A percentile compares a stretch with the other conserved stretches of the same genome.
These are phyloP conservation scores for Boletus albobrunnescens DNA, from an alignment of 1,284 basidiomycete species.

Conservation along the genomic window DNA sequence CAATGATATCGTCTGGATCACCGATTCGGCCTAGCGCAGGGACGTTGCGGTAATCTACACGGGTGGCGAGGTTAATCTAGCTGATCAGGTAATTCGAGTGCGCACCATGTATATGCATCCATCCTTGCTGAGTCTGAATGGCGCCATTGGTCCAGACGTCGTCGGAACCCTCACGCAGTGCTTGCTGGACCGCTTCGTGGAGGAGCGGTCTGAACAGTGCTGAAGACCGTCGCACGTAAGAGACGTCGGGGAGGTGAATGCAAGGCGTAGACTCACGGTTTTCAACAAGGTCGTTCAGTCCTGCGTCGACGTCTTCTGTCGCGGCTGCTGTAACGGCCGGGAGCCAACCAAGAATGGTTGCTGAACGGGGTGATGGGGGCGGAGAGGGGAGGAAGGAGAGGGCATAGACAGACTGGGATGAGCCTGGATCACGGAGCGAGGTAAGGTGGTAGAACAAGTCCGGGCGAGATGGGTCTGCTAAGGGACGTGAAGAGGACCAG, in stretches of 20 bases:
- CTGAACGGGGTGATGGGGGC: conserved; percentile 44
- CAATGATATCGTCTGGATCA: conserved; percentile 77
- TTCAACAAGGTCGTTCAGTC: conserved; percentile 64
- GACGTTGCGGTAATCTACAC: conserved; percentile 62
- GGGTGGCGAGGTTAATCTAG: neutral
- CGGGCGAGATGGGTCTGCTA: conserved; percentile 51
- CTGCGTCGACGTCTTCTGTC: conserved; percentile 38
- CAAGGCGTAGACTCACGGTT: conserved; percentile 48
- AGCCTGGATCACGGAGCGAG: conserved; percentile 43
- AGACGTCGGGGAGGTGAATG: neutral
- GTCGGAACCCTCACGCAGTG: conserved; percentile 54
- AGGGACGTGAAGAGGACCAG: conserved; percentile 18
- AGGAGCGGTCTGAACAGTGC: conserved; percentile 56
- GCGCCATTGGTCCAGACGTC: conserved; percentile 64
- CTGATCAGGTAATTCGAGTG: neutral
- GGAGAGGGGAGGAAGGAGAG: conserved; percentile 54
- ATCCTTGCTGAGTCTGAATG: conserved; percentile 61
- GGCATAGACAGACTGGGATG: conserved; percentile 53
- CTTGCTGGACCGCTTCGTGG: conserved; percentile 54
- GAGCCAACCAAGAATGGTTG: conserved; percentile 66
- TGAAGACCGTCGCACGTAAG: conserved; percentile 26
- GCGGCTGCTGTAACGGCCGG: conserved; percentile 44
- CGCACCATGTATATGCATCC: conserved; percentile 82
- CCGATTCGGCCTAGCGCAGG: conserved; percentile 70
- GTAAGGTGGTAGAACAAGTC: conserved; percentile 70